These are phyloP conservation scores for Magnusiomyces tetraspermus DNA, from an alignment of 1,139 yeast species.

Conservation along the genomic window DNA sequence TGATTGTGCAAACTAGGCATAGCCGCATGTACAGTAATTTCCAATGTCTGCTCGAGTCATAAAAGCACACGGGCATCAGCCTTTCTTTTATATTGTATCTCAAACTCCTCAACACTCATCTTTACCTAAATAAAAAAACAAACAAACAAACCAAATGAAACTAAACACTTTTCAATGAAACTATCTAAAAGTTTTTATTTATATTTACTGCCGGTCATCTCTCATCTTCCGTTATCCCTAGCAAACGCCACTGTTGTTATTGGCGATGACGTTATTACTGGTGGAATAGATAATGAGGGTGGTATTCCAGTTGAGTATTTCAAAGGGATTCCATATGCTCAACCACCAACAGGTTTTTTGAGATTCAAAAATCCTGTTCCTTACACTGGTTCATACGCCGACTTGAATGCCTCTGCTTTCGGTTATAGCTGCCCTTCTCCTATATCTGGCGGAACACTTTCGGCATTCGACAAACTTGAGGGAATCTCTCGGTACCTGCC, in stretches of 20 bases:
- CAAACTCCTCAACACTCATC: too few species aligned
- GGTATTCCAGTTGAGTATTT: slow-evolving; percentile 17
- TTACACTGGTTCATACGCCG: slow-evolving; percentile 6
- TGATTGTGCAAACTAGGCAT: not conserved
- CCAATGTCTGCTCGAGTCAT: too few species aligned
- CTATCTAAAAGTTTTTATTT: too few species aligned
- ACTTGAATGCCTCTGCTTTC: slow-evolving; percentile 7
- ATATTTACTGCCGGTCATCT: not conserved
- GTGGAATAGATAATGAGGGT: slow-evolving; percentile 5
- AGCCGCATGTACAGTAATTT: not conserved
- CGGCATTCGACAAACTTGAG: not conserved
- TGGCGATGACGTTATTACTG: not conserved
- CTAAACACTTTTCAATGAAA: too few species aligned
- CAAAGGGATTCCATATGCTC: slow-evolving; percentile 25
- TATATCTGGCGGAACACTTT: slow-evolving; percentile 3
- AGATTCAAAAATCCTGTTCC: slow-evolving; percentile 18
- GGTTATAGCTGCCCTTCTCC: slow-evolving; percentile 15
- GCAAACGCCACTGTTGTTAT: not conserved
- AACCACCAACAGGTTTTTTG: slow-evolving; percentile 22
- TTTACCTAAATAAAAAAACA: too few species aligned
- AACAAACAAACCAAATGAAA: too few species aligned
- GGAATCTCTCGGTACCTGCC: not conserved
- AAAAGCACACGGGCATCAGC: too few species aligned
- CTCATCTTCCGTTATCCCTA: not conserved
- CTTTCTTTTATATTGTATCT: too few species aligned